A percentile compares a stretch with the other conserved stretches of the same genome.
Conservation (phyloP, 2,329 filamentous ascomycete genomes). For the Fusarium coffeatum region DNA sequence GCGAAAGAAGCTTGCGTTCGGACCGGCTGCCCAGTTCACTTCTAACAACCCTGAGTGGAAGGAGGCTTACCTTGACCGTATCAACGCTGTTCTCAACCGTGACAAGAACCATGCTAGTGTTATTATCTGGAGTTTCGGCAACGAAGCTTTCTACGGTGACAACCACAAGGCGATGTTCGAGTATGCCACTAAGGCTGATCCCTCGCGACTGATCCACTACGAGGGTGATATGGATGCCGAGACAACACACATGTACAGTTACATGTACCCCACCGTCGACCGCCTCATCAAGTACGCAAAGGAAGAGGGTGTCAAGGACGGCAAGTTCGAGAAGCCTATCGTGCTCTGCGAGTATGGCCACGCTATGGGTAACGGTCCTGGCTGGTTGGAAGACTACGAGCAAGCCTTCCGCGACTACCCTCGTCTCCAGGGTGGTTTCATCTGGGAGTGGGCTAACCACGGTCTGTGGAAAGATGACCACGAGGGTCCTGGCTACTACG, state of each 20-base stretch:
- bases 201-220: constrained; percentile 71
- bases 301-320: constrained; percentile 58
- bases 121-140: constrained; percentile 79
- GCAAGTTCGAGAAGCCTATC: constrained; percentile 66
- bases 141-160: constrained; percentile 77
- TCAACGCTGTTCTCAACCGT: constrained; percentile 71
- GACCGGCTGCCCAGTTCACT: constrained; percentile 66
- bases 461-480: constrained; percentile 63
- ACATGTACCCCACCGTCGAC: constrained; percentile 72
- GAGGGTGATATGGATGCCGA: constrained; percentile 71
- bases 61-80: constrained; percentile 75
- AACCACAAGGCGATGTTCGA: constrained; percentile 77
- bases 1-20: constrained; percentile 67
- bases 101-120: constrained; percentile 79
- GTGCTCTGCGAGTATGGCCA: constrained; percentile 69
- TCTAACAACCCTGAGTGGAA: constrained; percentile 71
- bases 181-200: constrained; percentile 68
- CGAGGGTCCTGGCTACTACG: constrained; percentile 63
- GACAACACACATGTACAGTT: constrained; percentile 73
- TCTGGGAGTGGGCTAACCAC: constrained; percentile 76
- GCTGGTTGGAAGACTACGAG: constrained; percentile 75
- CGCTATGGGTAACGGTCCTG: constrained; percentile 81
- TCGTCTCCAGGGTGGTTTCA: constrained; percentile 73
- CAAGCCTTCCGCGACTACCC: constrained; percentile 70
- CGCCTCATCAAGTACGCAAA: constrained; percentile 60